Evolutionary conservation across 805 yeast genomes (phyloP), one percentile per base, ranked within the genome.

Genomic region (Ogataea glucozyma): DNA sequence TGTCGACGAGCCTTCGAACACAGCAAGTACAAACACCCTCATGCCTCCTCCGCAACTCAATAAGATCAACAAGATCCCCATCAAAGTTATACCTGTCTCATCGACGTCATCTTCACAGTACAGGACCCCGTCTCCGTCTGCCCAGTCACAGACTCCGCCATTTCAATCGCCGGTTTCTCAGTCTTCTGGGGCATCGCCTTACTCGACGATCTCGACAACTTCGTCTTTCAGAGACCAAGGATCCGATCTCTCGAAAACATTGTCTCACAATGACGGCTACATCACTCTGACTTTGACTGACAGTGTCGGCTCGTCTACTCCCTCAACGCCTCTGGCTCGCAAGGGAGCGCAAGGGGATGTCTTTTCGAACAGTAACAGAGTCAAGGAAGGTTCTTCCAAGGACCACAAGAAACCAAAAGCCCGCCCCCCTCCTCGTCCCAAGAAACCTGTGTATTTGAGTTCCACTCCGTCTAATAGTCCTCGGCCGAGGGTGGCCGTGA

Each of bases 391-490:
- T 6, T 12, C 26, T 5, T 31, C 35, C 9, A 20, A 18, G 37
- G 29, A 48, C 53, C 10, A 32, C 22, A 46, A 48, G 30, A 49
- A 46, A n/a, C 41, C 47, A 16, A 56, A 53, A 34, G 41, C 49
- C 13, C 63, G 62, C 2, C 78, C 82, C 1, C 81, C 82, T 21
- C 80, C 81, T 23, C 81, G 79, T 51, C 89, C 89, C 1, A 68
- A 67, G 53, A 84, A 84, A 53, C 90, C 91, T 3, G 56, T 58
- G 3, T 73, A 76, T 52, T 63, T 82, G 43, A 72, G 72, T 50
- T 61, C 74, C 8, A 64, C 64, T 4, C 61, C 52, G 17, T 6
- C 44, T 2, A 31, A n/a, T 12, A 41, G 38, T 11, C 27, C 29
- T 3, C 14, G 17, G 17, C 29, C 38, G 14, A n/a, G n/a, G n/a